Conservation (phyloP, 441 rosid species). For the Lepidium campestre region DNA sequence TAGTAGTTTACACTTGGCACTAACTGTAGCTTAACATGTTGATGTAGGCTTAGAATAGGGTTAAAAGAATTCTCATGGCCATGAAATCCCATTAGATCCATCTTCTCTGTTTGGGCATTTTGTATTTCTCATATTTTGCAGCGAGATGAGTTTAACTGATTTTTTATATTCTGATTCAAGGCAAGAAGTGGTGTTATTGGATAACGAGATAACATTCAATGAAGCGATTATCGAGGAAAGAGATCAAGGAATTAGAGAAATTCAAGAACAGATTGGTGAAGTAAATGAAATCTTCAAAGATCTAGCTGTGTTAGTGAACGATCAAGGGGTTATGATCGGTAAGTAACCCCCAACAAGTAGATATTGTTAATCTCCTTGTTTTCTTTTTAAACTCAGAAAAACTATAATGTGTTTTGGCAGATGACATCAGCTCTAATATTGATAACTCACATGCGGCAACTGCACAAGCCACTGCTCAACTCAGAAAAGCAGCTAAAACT, state of each 20-base stretch:
- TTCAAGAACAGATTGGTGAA: constrained; percentile 57
- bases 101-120: neutral
- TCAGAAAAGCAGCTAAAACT: constrained; percentile 46
- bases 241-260: constrained; percentile 62
- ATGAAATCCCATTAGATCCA: neutral
- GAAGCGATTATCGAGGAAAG: constrained; percentile 70
- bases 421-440: constrained; percentile 55
- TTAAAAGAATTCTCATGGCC: neutral
- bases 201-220: constrained; percentile 59
- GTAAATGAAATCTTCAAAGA: constrained; percentile 69
- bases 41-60: neutral
- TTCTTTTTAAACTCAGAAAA: neutral
- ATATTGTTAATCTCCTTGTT: neutral
- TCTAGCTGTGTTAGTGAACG: constrained; percentile 47
- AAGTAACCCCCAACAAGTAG: neutral
- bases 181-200: constrained; percentile 44
- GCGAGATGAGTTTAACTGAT: neutral
- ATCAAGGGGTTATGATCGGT: constrained; percentile 60
- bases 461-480: constrained; percentile 41
- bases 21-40: neutral
- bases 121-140: neutral
- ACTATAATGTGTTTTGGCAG: constrained; percentile 26
- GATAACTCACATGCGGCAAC: constrained; percentile 50
- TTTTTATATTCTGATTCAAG: constrained; percentile 22
- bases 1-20: neutral